Conservation (phyloP, 805 yeast genomes). For the Maudiozyma serrabonitensis region DNA sequence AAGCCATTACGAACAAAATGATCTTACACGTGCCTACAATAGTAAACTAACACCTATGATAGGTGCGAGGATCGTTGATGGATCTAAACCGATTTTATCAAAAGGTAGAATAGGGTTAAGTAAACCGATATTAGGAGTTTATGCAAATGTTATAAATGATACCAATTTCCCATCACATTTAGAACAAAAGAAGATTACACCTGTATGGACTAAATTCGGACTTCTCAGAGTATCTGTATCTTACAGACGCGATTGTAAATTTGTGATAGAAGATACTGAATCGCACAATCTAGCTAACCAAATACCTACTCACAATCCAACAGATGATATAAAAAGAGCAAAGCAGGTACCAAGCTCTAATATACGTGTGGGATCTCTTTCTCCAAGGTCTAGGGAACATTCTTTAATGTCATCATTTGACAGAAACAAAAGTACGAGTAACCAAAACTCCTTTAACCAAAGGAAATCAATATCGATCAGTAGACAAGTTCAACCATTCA, state of each 20-base stretch:
- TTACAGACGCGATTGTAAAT: conserved; percentile 62
- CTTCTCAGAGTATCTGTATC: conserved; percentile 65
- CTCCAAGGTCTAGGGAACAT: conserved; percentile 5
- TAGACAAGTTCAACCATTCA: conserved; percentile 28
- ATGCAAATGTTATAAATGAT: conserved; percentile 27
- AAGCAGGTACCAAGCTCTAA: not conserved
- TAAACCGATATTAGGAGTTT: conserved; percentile 43
- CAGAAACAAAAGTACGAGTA: conserved; percentile 1
- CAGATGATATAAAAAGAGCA: not conserved
- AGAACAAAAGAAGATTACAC: conserved; percentile 52
- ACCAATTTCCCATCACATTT: conserved; percentile 40
- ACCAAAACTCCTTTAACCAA: conserved; percentile 2
- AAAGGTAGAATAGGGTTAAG: conserved; percentile 81
- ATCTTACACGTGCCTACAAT: not conserved
- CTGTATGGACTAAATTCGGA: conserved; percentile 71
- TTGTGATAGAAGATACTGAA: conserved; percentile 34
- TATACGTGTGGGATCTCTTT: conserved; percentile 4
- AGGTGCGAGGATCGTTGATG: conserved; percentile 60
- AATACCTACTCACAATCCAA: not conserved
- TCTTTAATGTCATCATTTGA: not conserved
- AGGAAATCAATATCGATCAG: conserved; percentile 16
- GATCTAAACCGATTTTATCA: conserved; percentile 66
- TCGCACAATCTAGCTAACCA: not conserved
- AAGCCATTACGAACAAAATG: conserved; percentile 11
- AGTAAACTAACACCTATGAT: conserved; percentile 21